Conservation (phyloP, 1,139 yeast species). For the Debaryomyces udenii region DNA sequence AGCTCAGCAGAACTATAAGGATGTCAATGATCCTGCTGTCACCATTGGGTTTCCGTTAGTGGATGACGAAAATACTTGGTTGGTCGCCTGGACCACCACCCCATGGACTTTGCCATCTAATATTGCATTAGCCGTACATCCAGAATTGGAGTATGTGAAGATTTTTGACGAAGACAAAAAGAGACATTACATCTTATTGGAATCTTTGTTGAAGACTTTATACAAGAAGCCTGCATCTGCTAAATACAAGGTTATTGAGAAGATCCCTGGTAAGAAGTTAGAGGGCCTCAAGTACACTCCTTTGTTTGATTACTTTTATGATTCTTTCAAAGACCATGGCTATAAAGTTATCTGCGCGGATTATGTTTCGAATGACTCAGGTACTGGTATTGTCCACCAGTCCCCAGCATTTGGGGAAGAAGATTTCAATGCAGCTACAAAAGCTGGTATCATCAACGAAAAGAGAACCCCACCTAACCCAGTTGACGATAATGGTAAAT, state of each 20-base stretch:
- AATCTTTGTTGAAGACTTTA: constrained; percentile 74
- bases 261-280: constrained; percentile 75
- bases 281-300: constrained; percentile 83
- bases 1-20: constrained; percentile 98
- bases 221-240: constrained; percentile 95
- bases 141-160: constrained; percentile 88
- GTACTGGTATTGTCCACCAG: constrained; percentile 99
- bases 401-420: constrained; percentile 99
- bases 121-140: constrained; percentile 88
- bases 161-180: constrained; percentile 87
- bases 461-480: constrained; percentile 85
- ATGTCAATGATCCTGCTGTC: constrained; percentile 95
- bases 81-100: constrained; percentile 99
- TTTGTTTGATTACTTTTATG: constrained; percentile 77
- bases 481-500: constrained; percentile 87
- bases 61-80: constrained; percentile 76
- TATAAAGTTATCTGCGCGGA: constrained; percentile 80
- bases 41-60: constrained; percentile 85
- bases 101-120: constrained; percentile 99
- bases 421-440: constrained; percentile 84
- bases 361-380: constrained; percentile 90
- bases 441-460: constrained; percentile 72
- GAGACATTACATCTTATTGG: constrained; percentile 78
- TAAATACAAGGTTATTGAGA: constrained; percentile 80
- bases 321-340: constrained; percentile 72